These are phyloP conservation scores for Aspergillus brasiliensis DNA, from an alignment of 2,329 filamentous ascomycete genomes.

Conservation along the genomic window DNA sequence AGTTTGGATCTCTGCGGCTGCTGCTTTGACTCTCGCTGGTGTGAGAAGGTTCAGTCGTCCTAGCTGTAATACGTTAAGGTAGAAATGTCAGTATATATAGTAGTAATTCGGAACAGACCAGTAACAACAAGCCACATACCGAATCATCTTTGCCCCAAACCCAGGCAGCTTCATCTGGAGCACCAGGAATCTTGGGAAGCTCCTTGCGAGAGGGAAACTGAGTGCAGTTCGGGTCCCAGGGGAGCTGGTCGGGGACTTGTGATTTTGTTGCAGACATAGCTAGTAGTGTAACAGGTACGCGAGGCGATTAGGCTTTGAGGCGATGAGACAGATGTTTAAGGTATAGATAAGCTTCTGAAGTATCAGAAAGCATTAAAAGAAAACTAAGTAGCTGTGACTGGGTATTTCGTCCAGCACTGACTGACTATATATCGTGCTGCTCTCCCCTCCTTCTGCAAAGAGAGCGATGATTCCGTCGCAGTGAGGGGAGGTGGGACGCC, in stretches of 20 bases:
- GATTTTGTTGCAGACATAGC: constrained; percentile 15
- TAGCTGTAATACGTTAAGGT: constrained; percentile 21
- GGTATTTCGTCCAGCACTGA: background rate
- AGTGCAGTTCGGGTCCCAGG: constrained; percentile 57
- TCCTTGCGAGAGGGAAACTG: constrained; percentile 57
- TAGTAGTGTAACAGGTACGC: background rate
- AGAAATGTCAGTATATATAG: background rate
- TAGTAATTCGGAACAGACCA: background rate
- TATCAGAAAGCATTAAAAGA: no score
- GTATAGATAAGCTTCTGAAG: no score
- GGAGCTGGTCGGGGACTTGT: constrained; percentile 40
- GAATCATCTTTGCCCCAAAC: constrained; percentile 61
- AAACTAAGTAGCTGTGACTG: background rate
- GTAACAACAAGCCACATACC: constrained; percentile 30
- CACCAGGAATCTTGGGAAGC: constrained; percentile 54
- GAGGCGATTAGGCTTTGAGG: background rate
- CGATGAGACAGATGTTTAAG: background rate
- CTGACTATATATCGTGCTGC: no score
- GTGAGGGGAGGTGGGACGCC: background rate
- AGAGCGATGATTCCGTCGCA: background rate
- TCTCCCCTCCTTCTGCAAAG: no score
- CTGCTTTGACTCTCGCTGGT: constrained; percentile 55
- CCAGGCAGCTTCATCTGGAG: constrained; percentile 60
- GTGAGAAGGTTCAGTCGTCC: constrained; percentile 59
- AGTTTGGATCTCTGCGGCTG: constrained; percentile 55